Evolutionary conservation across 371 early-diverging fungal species (phyloP), one percentile per base, ranked within the genome.

Genomic region (Rhizopus arrhizus): DNA sequence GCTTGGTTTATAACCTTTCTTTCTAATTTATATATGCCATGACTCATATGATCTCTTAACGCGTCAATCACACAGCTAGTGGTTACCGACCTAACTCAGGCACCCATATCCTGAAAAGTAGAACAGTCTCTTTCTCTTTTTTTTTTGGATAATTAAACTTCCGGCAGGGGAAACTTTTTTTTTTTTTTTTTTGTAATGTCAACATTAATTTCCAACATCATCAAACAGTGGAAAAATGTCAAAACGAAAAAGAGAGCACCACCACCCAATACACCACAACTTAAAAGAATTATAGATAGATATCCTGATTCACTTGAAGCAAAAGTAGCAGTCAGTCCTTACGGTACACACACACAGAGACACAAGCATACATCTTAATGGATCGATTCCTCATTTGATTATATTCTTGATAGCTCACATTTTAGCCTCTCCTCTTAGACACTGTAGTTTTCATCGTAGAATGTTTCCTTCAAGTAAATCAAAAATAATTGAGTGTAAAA

Each of bases 381-480:
- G 52, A 13, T 34, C n/a, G 13, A 16, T 12, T 12, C 4, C 28
- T n/a, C 31, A 29, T 28, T 11, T 16, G 15, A 9, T 16, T 13
- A 22, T 35, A n/a, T 42, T 9, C 28, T 60, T 29, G 34, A 29
- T 22, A 16, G 22, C 33, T 11, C 9, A n/a, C 52, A 56, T 69
- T 0, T 29, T 69, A 12, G 62, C 62, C 38, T 69, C 70, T 4
- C 70, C 70, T 31, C 16, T 65, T 28, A 12, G 70, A 40, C 36
- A 28, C 3, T 69, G 70, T 28, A 16, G 15, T 33, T 59, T 65
- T 48, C 45, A 55, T 16, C 15, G 51, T 29, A 58, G 65, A 7
- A 28, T 56, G 7, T 49, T 69, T 38, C 70, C 70, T 38, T 59
- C 59, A 11, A 57, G 70, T 69, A 62, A 58, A 12, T 11, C 22